A percentile compares a stretch with the other conserved stretches of the same genome.
Conservation (phyloP, 2,329 filamentous ascomycete genomes). For the Fusarium lyarnte region DNA sequence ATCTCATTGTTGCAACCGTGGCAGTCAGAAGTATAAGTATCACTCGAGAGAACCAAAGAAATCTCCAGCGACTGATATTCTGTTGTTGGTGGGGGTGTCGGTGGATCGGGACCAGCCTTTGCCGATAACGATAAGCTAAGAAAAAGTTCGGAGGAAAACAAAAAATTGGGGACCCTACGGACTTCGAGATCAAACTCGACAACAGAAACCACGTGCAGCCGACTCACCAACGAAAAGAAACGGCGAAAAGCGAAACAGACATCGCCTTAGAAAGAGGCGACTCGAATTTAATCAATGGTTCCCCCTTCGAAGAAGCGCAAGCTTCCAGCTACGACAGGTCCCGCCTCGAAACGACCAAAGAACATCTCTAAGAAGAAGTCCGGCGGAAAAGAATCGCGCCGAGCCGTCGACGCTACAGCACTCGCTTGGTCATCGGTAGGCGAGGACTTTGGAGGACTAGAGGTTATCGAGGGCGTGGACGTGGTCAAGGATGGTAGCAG, state of each 20-base stretch:
- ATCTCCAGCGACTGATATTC: neutral
- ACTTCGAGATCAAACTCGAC: slow-evolving; percentile 11
- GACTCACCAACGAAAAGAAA: neutral
- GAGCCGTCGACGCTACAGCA: slow-evolving; percentile 56
- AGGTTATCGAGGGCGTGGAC: slow-evolving; percentile 92
- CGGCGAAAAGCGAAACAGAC: neutral
- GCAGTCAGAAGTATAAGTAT: slow-evolving; percentile 4
- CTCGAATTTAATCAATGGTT: slow-evolving; percentile 41
- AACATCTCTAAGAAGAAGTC: slow-evolving; percentile 45
- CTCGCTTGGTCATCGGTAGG: slow-evolving; percentile 78
- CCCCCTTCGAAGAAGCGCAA: slow-evolving; percentile 52
- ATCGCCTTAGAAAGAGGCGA: slow-evolving; percentile 17
- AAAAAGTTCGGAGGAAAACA: slow-evolving; percentile 25
- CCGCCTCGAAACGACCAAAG: slow-evolving; percentile 51
- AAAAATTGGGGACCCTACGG: slow-evolving; percentile 33
- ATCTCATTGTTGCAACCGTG: neutral
- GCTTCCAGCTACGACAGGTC: slow-evolving; percentile 46
- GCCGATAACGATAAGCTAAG: slow-evolving; percentile 31
- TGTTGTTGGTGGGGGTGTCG: slow-evolving; percentile 21
- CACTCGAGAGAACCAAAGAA: neutral
- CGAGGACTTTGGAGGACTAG: slow-evolving; percentile 92
- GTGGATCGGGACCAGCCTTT: slow-evolving; percentile 38
- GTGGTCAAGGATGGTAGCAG: slow-evolving; percentile 74
- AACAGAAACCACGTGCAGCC: slow-evolving; percentile 11
- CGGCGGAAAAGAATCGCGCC: slow-evolving; percentile 35